Evolutionary conservation across 768 basidiomycete species (phyloP).

Genomic region (Suillus subalutaceus): DNA sequence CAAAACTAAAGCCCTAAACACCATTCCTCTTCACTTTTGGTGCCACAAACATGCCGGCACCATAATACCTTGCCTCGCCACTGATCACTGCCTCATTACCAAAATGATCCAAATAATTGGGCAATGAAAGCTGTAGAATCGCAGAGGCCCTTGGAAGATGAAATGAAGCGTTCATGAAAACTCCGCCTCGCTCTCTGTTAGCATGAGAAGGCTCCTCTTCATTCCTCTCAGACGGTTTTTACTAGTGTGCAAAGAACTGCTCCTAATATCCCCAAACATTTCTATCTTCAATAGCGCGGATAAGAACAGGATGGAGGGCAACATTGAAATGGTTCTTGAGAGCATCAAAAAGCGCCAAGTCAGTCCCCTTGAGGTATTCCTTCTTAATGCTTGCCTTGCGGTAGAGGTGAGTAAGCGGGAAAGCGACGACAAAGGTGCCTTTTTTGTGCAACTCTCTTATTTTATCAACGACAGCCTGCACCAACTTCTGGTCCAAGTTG

Average conservation of each 20-base stretch:
- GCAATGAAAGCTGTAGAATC: not conserved
- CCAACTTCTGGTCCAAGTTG: not conserved
- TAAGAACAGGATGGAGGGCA: not conserved
- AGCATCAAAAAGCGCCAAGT: not conserved
- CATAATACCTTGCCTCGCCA: not conserved
- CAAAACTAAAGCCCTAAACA: not conserved
- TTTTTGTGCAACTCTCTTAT: not conserved
- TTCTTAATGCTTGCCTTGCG: not conserved
- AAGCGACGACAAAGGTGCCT: not conserved
- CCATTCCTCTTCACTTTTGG: not conserved
- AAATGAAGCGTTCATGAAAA: not conserved
- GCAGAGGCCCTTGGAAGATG: not conserved
- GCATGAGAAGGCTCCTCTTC: not conserved
- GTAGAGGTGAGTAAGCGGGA: not conserved
- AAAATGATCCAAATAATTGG: not conserved
- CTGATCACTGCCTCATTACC: not conserved
- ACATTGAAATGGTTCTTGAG: not conserved
- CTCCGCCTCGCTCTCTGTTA: not conserved
- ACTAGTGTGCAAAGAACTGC: not conserved
- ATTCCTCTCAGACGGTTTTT: not conserved
- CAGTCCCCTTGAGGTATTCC: not conserved
- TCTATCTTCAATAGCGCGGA: not conserved
- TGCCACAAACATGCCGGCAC: not conserved
- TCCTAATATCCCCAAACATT: not conserved
- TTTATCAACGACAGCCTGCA: not conserved